Base-by-base conservation (phyloP, 306 rosid genomes). In the Chamaecrista fasciculata region DNA sequence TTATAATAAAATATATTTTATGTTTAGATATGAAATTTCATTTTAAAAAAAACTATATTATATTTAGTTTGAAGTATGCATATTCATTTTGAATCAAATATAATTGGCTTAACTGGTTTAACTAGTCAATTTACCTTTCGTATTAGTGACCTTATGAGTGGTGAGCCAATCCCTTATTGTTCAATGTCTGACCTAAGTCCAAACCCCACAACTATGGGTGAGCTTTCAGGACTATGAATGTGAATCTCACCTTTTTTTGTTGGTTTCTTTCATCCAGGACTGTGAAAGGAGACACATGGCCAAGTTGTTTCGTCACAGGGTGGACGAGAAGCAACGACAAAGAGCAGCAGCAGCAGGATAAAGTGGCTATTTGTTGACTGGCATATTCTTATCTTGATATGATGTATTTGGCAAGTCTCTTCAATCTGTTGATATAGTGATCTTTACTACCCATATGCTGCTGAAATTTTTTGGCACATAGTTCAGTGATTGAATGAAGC, bases 201-300 rank as follows among this genome's bases (percentile, higher is more conserved):
- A n/a, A 44, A n/a, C n/a, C n/a, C n/a, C n/a, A n/a, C n/a, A n/a
- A 44, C 20, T 44, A 44, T 42, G 12, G 8, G n/a, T n/a, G n/a
- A n/a, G n/a, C n/a, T n/a, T n/a, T n/a, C n/a, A n/a, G 56, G 33
- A 57, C 60, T 71, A 15, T 66, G 0, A 50, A 43, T 65, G 9
- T 61, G 0, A 50, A 43, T 65, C 10, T 75, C 39, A 72, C 42
- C 9, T 9, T 44, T 74, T 65, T 57, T 60, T 33, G 46, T 80
- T 47, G 40, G 62, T 26, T 67, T 75, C 55, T 15, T 67, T 14
- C 29, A 16, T 37, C 47, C 89, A 94, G 97, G 98, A 94, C 51
- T 94, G 97, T 19, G 98, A 94, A 77, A 86, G 98, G 80, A 86
- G 98, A 80, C 71, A 85, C 81, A 90, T 90, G 63, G 95, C 98